Evolutionary conservation across 1,284 basidiomycete species (phyloP), one percentile per base, ranked within the genome.

Genomic region (Hypsizygus ulmarius): DNA sequence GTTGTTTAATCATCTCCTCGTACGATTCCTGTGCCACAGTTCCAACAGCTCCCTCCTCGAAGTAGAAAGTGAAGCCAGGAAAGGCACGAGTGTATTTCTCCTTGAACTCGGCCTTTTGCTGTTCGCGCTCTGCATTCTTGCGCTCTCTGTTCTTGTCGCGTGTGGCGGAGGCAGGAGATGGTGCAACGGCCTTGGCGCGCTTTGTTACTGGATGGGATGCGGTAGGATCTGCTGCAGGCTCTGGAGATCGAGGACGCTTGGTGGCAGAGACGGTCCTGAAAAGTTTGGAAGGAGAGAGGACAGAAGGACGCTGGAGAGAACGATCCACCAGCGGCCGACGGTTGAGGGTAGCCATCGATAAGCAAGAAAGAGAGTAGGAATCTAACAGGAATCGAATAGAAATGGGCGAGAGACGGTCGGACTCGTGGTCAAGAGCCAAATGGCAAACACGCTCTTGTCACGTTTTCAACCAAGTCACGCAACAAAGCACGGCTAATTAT

Each of bases 71-170:
- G 72, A 87, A 93, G 19, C 67, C 73, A 1, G 92, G 91, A 67
- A 97, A 96, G 12, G 87, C 89, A 49, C 82, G 81, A 46, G 78
- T 79, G 68, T 94, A 97, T 71, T 93, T 97, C 36, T 79, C 66
- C 56, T 81, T 81, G 73, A 93, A 97, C 57, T 90, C 86, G 14
- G 77, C 74, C 52, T 82, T 78, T 56, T 80, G 78, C 52, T 74
- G 70, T 57, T 86, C 81, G 32, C 81, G 75, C 53, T 81, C 78
- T 1, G 68, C 72, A n/a, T 60, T 50, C 37, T 61, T 62, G 21
- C 63, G 61, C 35, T 66, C 67, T 45, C 55, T 63, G 38, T 21
- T 52, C 39, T 40, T 54, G 48, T 62, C 49, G 49, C 52, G 52
- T 30, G 44, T 45, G 25, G 41, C 39, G 25, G 58, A 39, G 34